Conservation (phyloP, 2,329 filamentous ascomycete genomes). For the Ilyonectria destructans region DNA sequence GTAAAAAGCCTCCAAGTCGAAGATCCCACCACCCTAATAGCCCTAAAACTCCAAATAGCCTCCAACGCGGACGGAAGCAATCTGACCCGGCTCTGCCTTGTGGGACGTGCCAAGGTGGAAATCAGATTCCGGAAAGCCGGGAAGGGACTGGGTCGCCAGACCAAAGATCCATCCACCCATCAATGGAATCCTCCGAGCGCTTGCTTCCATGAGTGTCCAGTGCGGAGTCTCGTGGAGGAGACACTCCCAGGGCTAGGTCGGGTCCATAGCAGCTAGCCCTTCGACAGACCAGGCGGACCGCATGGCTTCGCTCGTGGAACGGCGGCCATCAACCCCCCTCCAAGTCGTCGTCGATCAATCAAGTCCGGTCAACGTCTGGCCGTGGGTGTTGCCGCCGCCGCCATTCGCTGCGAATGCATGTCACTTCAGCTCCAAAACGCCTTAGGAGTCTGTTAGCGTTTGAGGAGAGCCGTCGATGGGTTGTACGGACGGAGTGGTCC, state of each 20-base stretch:
- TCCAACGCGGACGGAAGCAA: background rate
- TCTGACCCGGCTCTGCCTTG: constrained; percentile 10
- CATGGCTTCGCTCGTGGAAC: constrained; percentile 4
- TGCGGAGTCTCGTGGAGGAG: background rate
- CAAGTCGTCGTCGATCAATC: background rate
- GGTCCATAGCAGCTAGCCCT: constrained; percentile 8
- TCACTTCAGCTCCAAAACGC: constrained; percentile 1
- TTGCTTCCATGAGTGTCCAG: background rate
- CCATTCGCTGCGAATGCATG: constrained; percentile 10
- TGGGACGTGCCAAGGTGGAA: constrained; percentile 9
- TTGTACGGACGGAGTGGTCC: no score
- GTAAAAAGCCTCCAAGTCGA: background rate
- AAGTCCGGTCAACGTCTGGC: background rate
- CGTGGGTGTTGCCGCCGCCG: constrained; percentile 11
- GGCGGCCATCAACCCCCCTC: background rate
- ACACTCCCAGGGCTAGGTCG: background rate
- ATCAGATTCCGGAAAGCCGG: constrained; percentile 17
- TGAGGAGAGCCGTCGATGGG: background rate
- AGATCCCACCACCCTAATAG: background rate
- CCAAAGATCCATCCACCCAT: background rate
- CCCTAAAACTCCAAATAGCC: background rate
- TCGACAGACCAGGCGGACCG: constrained; percentile 3
- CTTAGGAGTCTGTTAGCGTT: constrained; percentile 10
- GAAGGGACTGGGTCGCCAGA: background rate
- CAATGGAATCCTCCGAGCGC: background rate